Evolutionary conservation across 202 grass and related monocot species (phyloP).

Genomic region (Zoysia matrella): DNA sequence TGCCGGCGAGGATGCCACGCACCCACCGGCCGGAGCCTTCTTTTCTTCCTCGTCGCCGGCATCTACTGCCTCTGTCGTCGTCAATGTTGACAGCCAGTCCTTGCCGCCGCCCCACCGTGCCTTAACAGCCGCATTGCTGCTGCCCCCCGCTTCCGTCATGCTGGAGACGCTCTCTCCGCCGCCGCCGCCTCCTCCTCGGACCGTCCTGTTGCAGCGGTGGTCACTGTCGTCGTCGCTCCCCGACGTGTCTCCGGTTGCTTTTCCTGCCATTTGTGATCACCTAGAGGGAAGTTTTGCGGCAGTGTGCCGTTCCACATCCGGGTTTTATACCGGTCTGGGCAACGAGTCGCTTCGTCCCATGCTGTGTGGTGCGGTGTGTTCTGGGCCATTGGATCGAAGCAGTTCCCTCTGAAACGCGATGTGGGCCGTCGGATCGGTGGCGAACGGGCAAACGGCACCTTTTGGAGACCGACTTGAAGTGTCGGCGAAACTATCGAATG

Average conservation of each 20-base stretch:
- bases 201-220: not conserved
- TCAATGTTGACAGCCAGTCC: not conserved
- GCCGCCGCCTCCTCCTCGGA: no score
- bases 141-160: not conserved
- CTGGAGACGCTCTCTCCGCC: not conserved
- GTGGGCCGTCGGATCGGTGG: not conserved
- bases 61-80: not conserved
- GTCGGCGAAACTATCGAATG: not conserved
- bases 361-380: not conserved
- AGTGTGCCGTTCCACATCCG: not conserved
- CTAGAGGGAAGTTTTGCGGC: not conserved
- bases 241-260: not conserved
- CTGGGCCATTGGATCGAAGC: constrained; percentile 31
- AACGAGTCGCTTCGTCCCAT: not conserved
- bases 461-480: not conserved
- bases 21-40: not conserved
- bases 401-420: not conserved
- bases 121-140: not conserved
- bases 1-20: not conserved
- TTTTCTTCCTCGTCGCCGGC: not conserved
- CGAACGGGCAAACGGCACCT: not conserved
- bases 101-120: not conserved
- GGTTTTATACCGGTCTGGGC: not conserved
- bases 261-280: not conserved
- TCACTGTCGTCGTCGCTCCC: not conserved